Percentiles rank a stretch among this genome's conserved stretches.
Evolutionary conservation across 2,329 filamentous ascomycete species (phyloP).

Genomic region (Aspergillus sp.): DNA sequence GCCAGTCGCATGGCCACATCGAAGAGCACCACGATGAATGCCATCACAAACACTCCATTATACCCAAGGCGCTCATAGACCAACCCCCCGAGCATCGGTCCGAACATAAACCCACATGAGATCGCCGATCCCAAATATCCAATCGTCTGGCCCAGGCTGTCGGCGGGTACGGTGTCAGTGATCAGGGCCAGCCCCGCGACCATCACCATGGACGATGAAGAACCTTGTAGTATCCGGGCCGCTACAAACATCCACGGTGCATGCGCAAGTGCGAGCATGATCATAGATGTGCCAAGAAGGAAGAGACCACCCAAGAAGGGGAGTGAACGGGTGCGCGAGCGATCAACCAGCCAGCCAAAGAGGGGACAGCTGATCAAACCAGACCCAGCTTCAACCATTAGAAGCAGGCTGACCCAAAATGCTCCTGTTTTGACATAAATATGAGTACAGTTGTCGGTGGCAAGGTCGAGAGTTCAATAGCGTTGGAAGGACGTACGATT

Average conservation of each 20-base stretch:
- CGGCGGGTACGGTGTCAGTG: slow-evolving; percentile 53
- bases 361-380: slow-evolving; percentile 22
- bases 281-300: slow-evolving; percentile 50
- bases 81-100: slow-evolving; percentile 56
- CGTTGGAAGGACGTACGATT: slow-evolving; percentile 15
- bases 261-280: slow-evolving; percentile 50
- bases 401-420: slow-evolving; percentile 25
- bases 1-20: slow-evolving; percentile 58
- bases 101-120: slow-evolving; percentile 52
- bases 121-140: slow-evolving; percentile 55
- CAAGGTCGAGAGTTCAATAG: neutral
- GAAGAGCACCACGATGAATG: slow-evolving; percentile 49
- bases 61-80: slow-evolving; percentile 58
- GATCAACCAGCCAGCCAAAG: slow-evolving; percentile 24
- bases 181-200: slow-evolving; percentile 56
- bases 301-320: slow-evolving; percentile 56
- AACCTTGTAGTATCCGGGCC: slow-evolving; percentile 54
- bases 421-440: slow-evolving; percentile 12
- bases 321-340: slow-evolving; percentile 42
- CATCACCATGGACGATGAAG: slow-evolving; percentile 56
- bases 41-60: slow-evolving; percentile 55
- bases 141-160: slow-evolving; percentile 58
- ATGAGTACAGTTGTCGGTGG: neutral
- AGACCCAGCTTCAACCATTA: slow-evolving; percentile 23
- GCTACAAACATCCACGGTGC: slow-evolving; percentile 46